These are phyloP conservation scores for Pestalotiopsis sp. DNA, from an alignment of 2,329 filamentous ascomycete genomes.

Conservation along the genomic window DNA sequence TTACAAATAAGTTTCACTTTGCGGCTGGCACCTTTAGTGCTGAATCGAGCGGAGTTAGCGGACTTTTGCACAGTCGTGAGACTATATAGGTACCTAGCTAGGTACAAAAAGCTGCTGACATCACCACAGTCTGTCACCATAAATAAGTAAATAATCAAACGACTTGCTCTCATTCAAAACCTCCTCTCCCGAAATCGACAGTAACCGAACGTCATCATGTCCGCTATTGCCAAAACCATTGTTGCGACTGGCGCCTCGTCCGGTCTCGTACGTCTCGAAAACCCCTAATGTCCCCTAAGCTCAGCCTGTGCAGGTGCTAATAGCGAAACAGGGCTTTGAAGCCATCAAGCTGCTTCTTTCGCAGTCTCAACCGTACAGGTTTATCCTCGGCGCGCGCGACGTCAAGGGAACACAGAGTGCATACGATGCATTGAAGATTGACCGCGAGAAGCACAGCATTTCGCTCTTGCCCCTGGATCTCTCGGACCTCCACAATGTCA, in stretches of 20 bases:
- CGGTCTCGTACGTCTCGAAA: conserved; percentile 43
- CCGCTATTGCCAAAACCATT: conserved; percentile 47
- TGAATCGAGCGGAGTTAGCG: conserved; percentile 5
- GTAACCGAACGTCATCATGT: conserved; percentile 31
- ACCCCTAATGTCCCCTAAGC: neutral
- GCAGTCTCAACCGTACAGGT: conserved; percentile 46
- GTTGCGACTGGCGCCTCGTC: conserved; percentile 54
- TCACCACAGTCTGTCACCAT: neutral
- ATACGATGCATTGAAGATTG: conserved; percentile 44
- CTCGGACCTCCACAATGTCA: conserved; percentile 45
- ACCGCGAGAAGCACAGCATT: conserved; percentile 41
- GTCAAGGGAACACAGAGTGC: conserved; percentile 41
- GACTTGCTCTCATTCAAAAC: neutral
- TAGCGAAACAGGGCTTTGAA: conserved; percentile 49
- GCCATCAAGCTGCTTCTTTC: conserved; percentile 53
- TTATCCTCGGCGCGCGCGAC: conserved; percentile 55
- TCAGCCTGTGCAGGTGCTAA: neutral
- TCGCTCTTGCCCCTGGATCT: conserved; percentile 53
- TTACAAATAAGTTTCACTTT: conserved; percentile 11
- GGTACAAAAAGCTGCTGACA: conserved; percentile 3
- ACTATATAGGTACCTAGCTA: too few species aligned
- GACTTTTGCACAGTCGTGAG: neutral
- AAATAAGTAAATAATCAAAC: neutral
- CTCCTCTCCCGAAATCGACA: neutral
- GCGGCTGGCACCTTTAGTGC: neutral